phyloP scores from a whole-genome alignment of 192 early-diverging fungal genomes.

The Nowakowskiella sp. region DNA sequence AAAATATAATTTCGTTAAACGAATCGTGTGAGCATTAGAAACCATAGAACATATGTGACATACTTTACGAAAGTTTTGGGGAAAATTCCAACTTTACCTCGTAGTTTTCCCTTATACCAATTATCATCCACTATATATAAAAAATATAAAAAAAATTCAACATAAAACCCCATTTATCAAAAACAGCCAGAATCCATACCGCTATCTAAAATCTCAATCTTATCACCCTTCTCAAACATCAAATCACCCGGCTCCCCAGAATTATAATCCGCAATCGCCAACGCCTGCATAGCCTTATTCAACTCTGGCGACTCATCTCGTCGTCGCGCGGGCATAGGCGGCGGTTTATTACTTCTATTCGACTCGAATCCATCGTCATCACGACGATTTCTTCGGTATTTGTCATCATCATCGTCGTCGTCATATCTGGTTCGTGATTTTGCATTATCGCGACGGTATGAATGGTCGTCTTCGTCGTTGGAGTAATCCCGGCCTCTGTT shows the following conservation, averaged over 20 bases:
- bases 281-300: not conserved
- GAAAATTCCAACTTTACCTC: constrained; percentile 8
- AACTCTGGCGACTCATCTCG: not conserved
- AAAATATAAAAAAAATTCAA: not conserved
- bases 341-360: not conserved
- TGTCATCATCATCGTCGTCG: too few relatives aligned
- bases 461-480: too few relatives aligned
- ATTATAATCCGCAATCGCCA: constrained; percentile 12
- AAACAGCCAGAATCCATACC: not conserved
- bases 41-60: too few relatives aligned
- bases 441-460: too few relatives aligned
- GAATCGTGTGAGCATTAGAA: too few relatives aligned
- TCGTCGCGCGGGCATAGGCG: not conserved
- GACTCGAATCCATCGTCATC: not conserved
- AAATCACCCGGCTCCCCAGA: constrained; percentile 13
- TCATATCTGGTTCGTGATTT: too few relatives aligned
- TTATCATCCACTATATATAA: constrained; percentile 13
- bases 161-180: not conserved
- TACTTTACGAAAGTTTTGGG: constrained; percentile 13
- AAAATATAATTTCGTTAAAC: too few relatives aligned
- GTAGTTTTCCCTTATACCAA: constrained; percentile 12
- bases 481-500: too few relatives aligned
- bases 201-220: constrained; percentile 11
- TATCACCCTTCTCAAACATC: constrained; percentile 2
- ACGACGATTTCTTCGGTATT: not conserved